A percentile compares a stretch with the other conserved stretches of the same genome.
phyloP scores from a whole-genome alignment of 2,329 filamentous ascomycete species.

The Diplodia intermedia region DNA sequence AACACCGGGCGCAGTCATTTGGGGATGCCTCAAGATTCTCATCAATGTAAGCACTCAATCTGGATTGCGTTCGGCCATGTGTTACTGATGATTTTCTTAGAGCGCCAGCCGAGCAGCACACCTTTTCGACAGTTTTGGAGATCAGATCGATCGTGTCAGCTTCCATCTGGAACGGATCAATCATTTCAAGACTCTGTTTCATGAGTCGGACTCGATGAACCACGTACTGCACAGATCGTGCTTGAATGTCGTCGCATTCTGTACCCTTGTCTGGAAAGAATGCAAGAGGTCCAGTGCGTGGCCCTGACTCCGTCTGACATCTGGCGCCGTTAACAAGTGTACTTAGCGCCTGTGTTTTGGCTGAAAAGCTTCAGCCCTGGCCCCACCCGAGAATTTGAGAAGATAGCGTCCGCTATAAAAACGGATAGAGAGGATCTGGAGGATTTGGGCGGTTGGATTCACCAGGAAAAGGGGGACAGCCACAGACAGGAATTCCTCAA shows the following conservation, averaged over 20 bases:
- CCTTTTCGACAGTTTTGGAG: neutral
- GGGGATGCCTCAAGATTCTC: conserved; percentile 34
- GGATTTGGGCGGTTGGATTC: conserved; percentile 3
- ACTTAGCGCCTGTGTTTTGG: neutral
- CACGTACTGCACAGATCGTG: neutral
- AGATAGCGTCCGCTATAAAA: neutral
- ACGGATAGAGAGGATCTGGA: neutral
- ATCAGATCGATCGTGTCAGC: neutral
- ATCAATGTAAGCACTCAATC: conserved; percentile 25
- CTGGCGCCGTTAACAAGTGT: neutral
- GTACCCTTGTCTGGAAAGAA: neutral
- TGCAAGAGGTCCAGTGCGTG: neutral
- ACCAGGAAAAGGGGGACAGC: neutral
- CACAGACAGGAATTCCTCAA: conserved; percentile 10
- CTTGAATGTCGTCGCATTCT: conserved; percentile 1
- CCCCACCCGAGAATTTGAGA: neutral
- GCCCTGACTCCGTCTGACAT: neutral
- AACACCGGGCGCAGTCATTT: conserved; percentile 33
- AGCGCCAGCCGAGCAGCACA: neutral
- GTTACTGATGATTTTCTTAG: neutral
- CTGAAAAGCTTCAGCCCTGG: neutral
- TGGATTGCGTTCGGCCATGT: no score
- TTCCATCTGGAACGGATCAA: neutral
- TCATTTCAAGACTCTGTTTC: neutral
- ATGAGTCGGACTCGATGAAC: neutral